These are phyloP conservation scores for Diddensiella santjacobensis DNA, from an alignment of 805 yeast species.

Conservation along the genomic window DNA sequence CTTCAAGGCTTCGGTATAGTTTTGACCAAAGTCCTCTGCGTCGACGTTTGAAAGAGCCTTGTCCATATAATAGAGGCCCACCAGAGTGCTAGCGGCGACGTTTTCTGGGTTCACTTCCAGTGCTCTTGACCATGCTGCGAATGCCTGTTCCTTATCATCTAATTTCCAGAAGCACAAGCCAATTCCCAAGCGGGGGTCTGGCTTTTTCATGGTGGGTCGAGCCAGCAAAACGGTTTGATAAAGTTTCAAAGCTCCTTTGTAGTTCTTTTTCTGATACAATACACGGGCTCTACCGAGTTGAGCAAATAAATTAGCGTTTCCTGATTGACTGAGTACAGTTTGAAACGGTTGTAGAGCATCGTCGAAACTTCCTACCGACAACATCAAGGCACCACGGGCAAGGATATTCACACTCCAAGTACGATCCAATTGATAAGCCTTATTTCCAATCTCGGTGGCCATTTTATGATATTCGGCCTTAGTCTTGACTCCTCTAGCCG, in stretches of 20 bases:
- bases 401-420: slow-evolving; percentile 46
- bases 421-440: slow-evolving; percentile 47
- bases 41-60: slow-evolving; percentile 53
- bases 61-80: slow-evolving; percentile 67
- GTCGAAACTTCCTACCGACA: slow-evolving; percentile 59
- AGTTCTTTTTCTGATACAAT: slow-evolving; percentile 67
- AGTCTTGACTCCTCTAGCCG: slow-evolving; percentile 16
- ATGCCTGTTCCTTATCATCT: slow-evolving; percentile 73
- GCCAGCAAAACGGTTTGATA: slow-evolving; percentile 78
- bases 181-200: slow-evolving; percentile 92
- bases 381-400: slow-evolving; percentile 63
- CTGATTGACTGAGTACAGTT: slow-evolving; percentile 45
- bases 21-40: slow-evolving; percentile 47
- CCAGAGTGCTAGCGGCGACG: slow-evolving; percentile 57
- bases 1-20: slow-evolving; percentile 57
- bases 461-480: slow-evolving; percentile 34
- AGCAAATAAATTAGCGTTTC: slow-evolving; percentile 68
- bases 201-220: slow-evolving; percentile 61
- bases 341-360: slow-evolving; percentile 71
- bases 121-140: slow-evolving; percentile 77
- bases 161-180: slow-evolving; percentile 93
- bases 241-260: slow-evolving; percentile 65
- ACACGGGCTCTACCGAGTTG: slow-evolving; percentile 81
- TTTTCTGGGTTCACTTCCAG: slow-evolving; percentile 60
- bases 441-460: slow-evolving; percentile 46